A percentile compares a stretch with the other conserved stretches of the same genome.
Conservation (phyloP, 2,329 filamentous ascomycete genomes). For the Cercospora citrullina region DNA sequence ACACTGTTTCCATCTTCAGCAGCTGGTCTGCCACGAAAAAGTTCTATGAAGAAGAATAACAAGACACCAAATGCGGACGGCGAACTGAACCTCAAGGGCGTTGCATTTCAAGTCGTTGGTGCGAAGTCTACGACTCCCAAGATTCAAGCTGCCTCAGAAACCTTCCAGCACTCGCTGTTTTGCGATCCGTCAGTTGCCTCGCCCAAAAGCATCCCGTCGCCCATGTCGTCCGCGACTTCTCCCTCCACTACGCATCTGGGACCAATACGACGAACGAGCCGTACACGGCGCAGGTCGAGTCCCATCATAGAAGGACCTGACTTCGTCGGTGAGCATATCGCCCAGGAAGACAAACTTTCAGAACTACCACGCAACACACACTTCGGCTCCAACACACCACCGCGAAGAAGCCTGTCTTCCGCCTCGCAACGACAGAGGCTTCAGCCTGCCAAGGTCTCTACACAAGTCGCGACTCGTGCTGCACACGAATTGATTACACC, state of each 20-base stretch:
- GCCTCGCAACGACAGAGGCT: conserved; percentile 18
- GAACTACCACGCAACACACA: conserved; percentile 31
- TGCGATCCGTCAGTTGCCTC: conserved; percentile 26
- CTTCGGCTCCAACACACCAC: conserved; percentile 26
- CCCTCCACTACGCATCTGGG: conserved; percentile 14
- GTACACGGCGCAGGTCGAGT: conserved; percentile 27
- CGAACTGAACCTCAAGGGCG: conserved; percentile 32
- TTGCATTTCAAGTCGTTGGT: conserved; percentile 33
- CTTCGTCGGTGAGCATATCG: conserved; percentile 6
- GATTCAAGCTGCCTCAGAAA: conserved; percentile 28
- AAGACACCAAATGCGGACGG: conserved; percentile 14
- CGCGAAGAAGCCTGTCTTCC: conserved; percentile 18
- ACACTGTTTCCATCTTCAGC: conserved; percentile 26
- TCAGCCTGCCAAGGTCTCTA: conserved; percentile 18
- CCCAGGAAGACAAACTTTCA: conserved; percentile 31
- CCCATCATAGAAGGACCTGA: conserved; percentile 14
- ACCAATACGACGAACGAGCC: conserved; percentile 18
- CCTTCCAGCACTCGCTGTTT: conserved; percentile 36
- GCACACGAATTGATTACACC: conserved; percentile 17
- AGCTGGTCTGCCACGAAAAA: conserved; percentile 20
- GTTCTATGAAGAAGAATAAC: conserved; percentile 22
- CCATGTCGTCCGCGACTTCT: neutral
- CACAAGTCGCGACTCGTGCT: neutral
- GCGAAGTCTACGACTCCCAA: conserved; percentile 15
- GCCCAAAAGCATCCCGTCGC: neutral